Base-by-base conservation (phyloP, 805 yeast genomes). In the Teunomyces aglyptinius region DNA sequence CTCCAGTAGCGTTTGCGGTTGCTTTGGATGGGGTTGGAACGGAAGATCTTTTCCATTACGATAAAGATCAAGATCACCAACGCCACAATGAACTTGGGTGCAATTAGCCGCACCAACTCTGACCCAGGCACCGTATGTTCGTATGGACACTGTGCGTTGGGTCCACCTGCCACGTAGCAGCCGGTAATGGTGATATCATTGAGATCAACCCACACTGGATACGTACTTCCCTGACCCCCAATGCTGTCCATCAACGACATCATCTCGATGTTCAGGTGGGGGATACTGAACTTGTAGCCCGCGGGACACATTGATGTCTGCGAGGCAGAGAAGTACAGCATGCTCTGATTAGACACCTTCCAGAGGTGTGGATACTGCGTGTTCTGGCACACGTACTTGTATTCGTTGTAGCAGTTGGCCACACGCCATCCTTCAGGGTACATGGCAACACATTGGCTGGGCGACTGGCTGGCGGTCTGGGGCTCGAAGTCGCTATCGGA, bases 151-250 rank as follows among this genome's bases (percentile, higher is more conserved):
- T 68, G 59, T 0, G 92, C 84, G 50, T 79, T 73, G 0, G 89
- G 80, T 0, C 96, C 96, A 1, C 96, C 96, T 10, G 78, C 64
- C 4, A 90, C 90, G 91, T 94, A 92, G 59, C 98, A 91, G 45
- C 81, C 78, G 2, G 76, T 66, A 16, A 83, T 81, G 1, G 88
- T 78, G 18, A 92, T 74, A 13, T 91, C 88, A 60, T 92, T 91
- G 51, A 89, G 55, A 64, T 89, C 89, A 3, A 89, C 78, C 97
- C 97, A 91, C 0, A 81, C 68, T 0, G 79, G 78, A 11, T 54
- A 63, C 12, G 49, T 53, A 2, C 57, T 50, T 12, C 65, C 60
- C 2, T 55, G 49, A 0, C 45, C 48, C 12, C 54, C 55, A 24
- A 75, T 63, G 34, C 64, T 60, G 35, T 65, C 56, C 45, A 59